Evolutionary conservation across 2,329 filamentous ascomycete genomes (phyloP).

Genomic region (Curvularia hawaiiensis): DNA sequence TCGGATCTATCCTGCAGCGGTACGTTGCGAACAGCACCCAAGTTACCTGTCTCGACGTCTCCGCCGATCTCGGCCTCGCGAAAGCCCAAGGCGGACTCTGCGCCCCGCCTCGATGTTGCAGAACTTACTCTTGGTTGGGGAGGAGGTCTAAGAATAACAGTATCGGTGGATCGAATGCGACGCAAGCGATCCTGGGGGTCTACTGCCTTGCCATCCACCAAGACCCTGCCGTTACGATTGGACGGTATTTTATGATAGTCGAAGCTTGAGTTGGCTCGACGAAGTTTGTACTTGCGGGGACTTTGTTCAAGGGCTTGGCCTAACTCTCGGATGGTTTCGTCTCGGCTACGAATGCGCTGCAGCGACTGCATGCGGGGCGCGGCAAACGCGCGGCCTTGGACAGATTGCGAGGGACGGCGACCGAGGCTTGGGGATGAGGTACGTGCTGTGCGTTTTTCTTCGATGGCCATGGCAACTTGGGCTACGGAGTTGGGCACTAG

Average conservation of each 20-base stretch:
- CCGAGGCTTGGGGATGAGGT: slow-evolving; percentile 36
- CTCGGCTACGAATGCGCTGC: slow-evolving; percentile 51
- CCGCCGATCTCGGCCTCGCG: slow-evolving; percentile 45
- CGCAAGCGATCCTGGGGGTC: slow-evolving; percentile 38
- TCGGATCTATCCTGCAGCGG: slow-evolving; percentile 42
- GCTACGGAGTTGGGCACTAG: slow-evolving; percentile 61
- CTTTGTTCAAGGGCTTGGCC: slow-evolving; percentile 50
- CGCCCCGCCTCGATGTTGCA: slow-evolving; percentile 28
- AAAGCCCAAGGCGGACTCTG: slow-evolving; percentile 40
- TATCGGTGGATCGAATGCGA: slow-evolving; percentile 41
- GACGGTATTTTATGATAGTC: slow-evolving; percentile 44
- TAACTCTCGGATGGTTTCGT: slow-evolving; percentile 50
- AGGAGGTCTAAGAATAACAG: slow-evolving; percentile 26
- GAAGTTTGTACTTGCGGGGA: slow-evolving; percentile 49
- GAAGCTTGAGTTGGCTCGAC: slow-evolving; percentile 33
- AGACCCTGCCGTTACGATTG: slow-evolving; percentile 41
- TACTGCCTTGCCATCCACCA: slow-evolving; percentile 37
- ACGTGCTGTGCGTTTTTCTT: slow-evolving; percentile 53
- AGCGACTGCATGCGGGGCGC: slow-evolving; percentile 58
- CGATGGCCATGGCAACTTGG: slow-evolving; percentile 61
- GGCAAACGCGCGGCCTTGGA: slow-evolving; percentile 59
- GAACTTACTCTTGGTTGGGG: slow-evolving; percentile 29
- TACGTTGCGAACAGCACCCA: slow-evolving; percentile 30
- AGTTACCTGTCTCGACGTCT: slow-evolving; percentile 41
- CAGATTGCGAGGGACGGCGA: slow-evolving; percentile 46